Evolutionary conservation across 208 protist genomes (phyloP).

Genomic region (Acanthamoeba castellanii): DNA sequence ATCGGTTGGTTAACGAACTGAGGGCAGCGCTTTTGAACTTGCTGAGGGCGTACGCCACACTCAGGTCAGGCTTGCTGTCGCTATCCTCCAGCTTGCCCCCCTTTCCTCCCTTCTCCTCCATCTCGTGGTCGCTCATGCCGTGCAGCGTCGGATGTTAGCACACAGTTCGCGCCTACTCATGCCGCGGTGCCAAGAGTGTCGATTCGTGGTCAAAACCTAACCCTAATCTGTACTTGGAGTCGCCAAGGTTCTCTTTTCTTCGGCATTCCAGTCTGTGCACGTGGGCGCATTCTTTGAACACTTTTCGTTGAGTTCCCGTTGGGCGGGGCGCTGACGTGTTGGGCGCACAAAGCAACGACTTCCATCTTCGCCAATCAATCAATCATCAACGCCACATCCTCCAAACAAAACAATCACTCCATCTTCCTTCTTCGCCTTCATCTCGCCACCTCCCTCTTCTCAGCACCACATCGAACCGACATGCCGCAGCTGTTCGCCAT

Average conservation of each 20-base stretch:
- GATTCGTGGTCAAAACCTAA: background rate
- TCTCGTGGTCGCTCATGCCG: background rate
- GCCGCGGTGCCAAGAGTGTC: no score
- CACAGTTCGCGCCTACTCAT: background rate
- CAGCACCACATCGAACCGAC: background rate
- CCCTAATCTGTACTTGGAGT: background rate
- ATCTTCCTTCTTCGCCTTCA: no score
- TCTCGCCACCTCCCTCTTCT: background rate
- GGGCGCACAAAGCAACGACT: background rate
- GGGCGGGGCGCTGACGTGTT: background rate
- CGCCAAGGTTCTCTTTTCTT: background rate
- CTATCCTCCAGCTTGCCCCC: background rate
- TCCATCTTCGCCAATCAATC: background rate
- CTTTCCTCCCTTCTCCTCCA: background rate
- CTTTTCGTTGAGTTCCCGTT: constrained; percentile 6
- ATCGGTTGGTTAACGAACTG: background rate
- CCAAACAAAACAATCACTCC: no score
- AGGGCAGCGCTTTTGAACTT: background rate
- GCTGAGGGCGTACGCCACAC: background rate
- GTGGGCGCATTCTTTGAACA: background rate
- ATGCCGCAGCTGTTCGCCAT: constrained; percentile 74
- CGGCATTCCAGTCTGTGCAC: background rate
- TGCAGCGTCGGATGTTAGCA: background rate
- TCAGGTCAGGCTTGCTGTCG: background rate
- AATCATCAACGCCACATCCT: background rate